Evolutionary conservation across 768 basidiomycete species (phyloP), one percentile per base, ranked within the genome.

Genomic region (Dacryopinax primogenitus): DNA sequence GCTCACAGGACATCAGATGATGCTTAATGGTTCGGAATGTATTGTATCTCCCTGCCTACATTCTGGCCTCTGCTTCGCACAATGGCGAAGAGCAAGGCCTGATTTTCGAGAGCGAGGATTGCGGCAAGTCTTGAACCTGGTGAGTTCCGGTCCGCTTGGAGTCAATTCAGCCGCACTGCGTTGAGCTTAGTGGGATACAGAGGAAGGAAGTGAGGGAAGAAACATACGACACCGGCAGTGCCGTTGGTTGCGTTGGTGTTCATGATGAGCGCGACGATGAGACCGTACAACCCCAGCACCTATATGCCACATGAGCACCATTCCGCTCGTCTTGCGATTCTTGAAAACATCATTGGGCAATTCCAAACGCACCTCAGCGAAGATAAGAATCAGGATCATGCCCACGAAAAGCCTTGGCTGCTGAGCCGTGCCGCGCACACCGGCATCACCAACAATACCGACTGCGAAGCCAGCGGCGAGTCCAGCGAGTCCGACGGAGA

Each of bases 401-500:
- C 75, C 73, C 68, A 77, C 74, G 72, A 72, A 75, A 64, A 76
- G 69, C 67, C 74, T 71, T 26, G 75, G 76, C 71, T 78, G 78
- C 68, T 78, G 77, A 62, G 78, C 78, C 28, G 78, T 78, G 65
- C 78, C 78, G 34, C 78, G 69, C 15, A 79, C 78, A 75, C 78
- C 78, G 12, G 78, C 78, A 65, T 79, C 78, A 67, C 78, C 78
- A 64, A 78, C 78, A 70, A 79, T 78, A 62, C 78, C 78, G 68
- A 79, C 76, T 28, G 78, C 78, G 62, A 79, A 76, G 66, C 78
- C 78, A 67, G 77, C 78, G 12, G 76, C 73, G 7, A 78, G 71
- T 71, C 78, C 78, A 26, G 78, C 78, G 37, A 73, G 71, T 23
- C 71, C 72, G 70, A 75, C 73, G 33, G 73, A 75, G 61, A 75